Conservation (phyloP, 1,284 basidiomycete genomes). For the Ceratobasidium sp. region DNA sequence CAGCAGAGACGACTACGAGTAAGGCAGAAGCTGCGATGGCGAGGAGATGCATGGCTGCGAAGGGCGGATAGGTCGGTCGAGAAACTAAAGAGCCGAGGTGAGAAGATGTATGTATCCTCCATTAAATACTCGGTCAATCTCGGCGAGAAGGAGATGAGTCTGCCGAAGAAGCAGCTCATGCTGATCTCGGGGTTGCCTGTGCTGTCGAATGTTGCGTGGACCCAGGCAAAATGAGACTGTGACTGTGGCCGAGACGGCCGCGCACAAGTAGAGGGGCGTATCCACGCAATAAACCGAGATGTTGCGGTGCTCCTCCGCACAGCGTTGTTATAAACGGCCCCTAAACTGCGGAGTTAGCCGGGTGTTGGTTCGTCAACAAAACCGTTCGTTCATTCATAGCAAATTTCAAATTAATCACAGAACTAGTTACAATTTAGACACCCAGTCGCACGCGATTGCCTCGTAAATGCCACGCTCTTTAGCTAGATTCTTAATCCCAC, state of each 20-base stretch:
- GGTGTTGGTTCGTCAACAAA: not conserved
- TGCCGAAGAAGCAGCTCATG: not conserved
- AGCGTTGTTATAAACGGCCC: constrained; percentile 16
- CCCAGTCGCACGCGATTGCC: not conserved
- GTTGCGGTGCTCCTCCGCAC: not conserved
- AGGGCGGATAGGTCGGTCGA: too few relatives aligned
- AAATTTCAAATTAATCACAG: constrained; percentile 3
- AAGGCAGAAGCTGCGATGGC: not conserved
- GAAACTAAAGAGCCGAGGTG: too few relatives aligned
- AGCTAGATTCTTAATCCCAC: not conserved
- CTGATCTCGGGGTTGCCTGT: not conserved
- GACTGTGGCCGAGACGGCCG: not conserved
- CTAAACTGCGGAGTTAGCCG: not conserved
- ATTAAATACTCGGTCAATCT: not conserved
- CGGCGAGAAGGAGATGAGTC: not conserved
- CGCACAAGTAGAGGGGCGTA: too few relatives aligned
- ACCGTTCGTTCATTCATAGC: not conserved
- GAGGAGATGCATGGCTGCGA: not conserved
- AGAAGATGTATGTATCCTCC: not conserved
- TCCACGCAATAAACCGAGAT: not conserved
- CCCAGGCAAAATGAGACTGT: not conserved
- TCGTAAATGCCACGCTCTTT: not conserved
- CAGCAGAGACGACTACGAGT: constrained; percentile 1
- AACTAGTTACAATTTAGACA: not conserved
- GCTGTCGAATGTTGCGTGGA: not conserved